phyloP scores from a whole-genome alignment of 208 protist species.

The Wallacemonas sp. region DNA sequence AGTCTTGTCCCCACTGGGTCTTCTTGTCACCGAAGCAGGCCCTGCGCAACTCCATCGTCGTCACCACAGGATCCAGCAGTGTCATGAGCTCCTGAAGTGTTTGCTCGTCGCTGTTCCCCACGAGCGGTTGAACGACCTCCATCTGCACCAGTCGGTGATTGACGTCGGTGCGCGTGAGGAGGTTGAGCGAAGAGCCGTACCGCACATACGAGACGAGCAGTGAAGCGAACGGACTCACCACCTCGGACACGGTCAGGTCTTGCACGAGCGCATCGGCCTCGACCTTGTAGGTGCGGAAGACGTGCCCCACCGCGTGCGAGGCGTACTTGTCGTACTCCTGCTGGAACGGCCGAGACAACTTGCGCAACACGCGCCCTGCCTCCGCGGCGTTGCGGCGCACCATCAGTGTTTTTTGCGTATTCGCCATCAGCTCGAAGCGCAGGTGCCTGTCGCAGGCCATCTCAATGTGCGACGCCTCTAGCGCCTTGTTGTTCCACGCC shows the following conservation, averaged over 20 bases:
- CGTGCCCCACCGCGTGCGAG: conserved; percentile 58
- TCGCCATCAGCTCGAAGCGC: conserved; percentile 73
- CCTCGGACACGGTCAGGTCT: conserved; percentile 41
- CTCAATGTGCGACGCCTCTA: conserved; percentile 89
- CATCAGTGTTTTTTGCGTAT: conserved; percentile 76
- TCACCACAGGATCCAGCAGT: conserved; percentile 69
- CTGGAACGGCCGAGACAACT: conserved; percentile 75
- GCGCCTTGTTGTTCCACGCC: conserved; percentile 84
- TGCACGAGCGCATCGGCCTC: conserved; percentile 69
- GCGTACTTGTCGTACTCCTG: conserved; percentile 69
- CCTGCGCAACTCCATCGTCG: conserved; percentile 49
- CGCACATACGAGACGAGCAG: conserved; percentile 77
- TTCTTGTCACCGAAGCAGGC: conserved; percentile 39
- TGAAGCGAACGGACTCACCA: conserved; percentile 76
- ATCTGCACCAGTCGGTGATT: conserved; percentile 61
- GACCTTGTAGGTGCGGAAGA: conserved; percentile 75
- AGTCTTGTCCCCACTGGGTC: conserved; percentile 50
- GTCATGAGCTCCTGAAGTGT: conserved; percentile 65
- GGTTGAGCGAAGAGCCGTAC: conserved; percentile 52
- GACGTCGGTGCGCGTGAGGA: conserved; percentile 67
- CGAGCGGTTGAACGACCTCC: conserved; percentile 48
- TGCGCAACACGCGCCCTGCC: conserved; percentile 57
- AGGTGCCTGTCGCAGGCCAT: conserved; percentile 77
- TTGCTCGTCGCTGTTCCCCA: conserved; percentile 56
- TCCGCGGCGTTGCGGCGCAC: conserved; percentile 69